Base-by-base conservation (phyloP, 768 basidiomycete species). In the Thelephora ganbajun region DNA sequence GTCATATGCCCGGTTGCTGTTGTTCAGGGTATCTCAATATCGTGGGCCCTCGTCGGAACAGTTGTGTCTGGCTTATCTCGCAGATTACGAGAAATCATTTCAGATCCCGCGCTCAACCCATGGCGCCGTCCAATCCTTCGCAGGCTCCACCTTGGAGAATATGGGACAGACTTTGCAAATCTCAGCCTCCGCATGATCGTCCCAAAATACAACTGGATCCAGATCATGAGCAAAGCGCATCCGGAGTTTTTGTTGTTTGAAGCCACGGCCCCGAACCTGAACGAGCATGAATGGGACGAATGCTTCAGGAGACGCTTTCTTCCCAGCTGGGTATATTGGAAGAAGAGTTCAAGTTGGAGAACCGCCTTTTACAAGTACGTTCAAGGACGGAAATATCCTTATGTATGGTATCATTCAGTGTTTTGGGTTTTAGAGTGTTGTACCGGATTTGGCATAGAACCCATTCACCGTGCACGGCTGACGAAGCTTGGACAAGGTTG, bases 401-500 rank as follows among this genome's bases (percentile, higher is more conserved):
- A 33, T 36, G 20, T 26, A 16, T 9, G 35, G 19, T 36, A 45
- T 47, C 39, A 49, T 56, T 44, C 48, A 51, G 35, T 51, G 26
- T 48, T 18, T 36, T 48, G 22, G 48, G 42, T 23, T 52, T 42
- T 46, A 87, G 85, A 57, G 57, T 74, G 33, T 61, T 88, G 46
- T 69, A 74, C 57, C 69, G 80, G 30, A 67, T 82, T 35, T 80
- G 76, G 73, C 87, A 89, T 58, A 75, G 84, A 47, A 73, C 70
- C 56, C 68, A 65, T 35, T 76, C 77, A 2, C 69, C 71, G n/a
- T 89, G 86, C 57, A 86, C 85, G 18, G 61, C 75, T 6, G 82
- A 86, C 54, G 88, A 90, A 63, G 67, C 83, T 18, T 90, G 87
- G 85, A 88, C 85, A 44, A 85, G 77, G 81, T 86, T 59, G 54